Evolutionary conservation across 371 early-diverging fungal species (phyloP).

Genomic region (Circinella umbellata): DNA sequence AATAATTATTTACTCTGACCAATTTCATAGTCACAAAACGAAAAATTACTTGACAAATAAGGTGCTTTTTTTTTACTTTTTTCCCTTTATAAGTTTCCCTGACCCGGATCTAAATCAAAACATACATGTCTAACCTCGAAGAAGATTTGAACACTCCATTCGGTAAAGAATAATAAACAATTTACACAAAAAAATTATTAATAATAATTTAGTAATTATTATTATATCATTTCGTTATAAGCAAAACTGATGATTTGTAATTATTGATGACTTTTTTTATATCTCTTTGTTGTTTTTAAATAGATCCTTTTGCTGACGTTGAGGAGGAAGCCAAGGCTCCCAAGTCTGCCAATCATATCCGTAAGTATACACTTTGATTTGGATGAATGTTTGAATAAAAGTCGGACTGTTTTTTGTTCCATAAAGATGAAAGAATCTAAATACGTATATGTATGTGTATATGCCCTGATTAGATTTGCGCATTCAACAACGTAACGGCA

Average conservation of each 20-base stretch:
- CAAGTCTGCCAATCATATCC: slow-evolving; percentile 69
- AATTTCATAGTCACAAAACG: slow-evolving; percentile 1
- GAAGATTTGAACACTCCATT: slow-evolving; percentile 32
- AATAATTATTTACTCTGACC: too few species aligned
- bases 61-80: background rate
- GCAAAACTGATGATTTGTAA: background rate
- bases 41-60: background rate
- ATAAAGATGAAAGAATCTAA: too few species aligned
- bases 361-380: slow-evolving; percentile 54
- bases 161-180: slow-evolving; percentile 10
- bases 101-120: background rate
- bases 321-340: slow-evolving; percentile 62
- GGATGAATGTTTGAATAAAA: too few species aligned
- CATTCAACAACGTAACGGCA: slow-evolving; percentile 97
- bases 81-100: background rate
- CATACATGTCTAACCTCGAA: slow-evolving; percentile 26
- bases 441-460: background rate
- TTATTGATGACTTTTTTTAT: background rate
- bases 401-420: too few species aligned
- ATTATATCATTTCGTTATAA: background rate
- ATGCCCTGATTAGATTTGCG: slow-evolving; percentile 79
- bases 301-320: slow-evolving; percentile 87
- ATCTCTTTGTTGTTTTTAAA: background rate
- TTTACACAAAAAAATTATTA: too few species aligned
- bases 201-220: too few species aligned